Evolutionary conservation across 345 rosid genomes (phyloP).

Genomic region (Pistacia atlantica): DNA sequence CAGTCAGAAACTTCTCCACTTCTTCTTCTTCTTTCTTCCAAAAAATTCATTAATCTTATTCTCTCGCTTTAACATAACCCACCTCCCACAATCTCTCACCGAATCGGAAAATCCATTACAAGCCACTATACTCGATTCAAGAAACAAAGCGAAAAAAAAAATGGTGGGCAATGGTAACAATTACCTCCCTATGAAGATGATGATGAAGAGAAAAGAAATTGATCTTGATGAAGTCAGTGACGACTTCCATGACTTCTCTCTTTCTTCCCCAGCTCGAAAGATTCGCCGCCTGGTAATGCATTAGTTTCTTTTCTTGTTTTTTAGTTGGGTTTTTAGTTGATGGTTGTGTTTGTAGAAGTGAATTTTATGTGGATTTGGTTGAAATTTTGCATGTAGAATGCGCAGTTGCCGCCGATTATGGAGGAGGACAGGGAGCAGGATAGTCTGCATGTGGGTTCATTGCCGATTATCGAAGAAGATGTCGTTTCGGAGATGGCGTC

Average conservation of each 20-base stretch:
- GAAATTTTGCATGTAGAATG: conserved; percentile 32
- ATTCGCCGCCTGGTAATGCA: conserved; percentile 70
- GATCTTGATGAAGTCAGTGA: conserved; percentile 65
- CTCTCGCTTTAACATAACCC: not conserved
- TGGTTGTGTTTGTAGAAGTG: not conserved
- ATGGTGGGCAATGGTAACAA: conserved; percentile 18
- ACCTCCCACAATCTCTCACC: not conserved
- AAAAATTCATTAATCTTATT: not conserved
- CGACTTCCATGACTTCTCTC: conserved; percentile 82
- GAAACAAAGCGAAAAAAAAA: not conserved
- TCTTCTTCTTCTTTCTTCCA: not conserved
- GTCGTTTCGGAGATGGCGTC: not conserved
- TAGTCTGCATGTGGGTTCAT: not conserved
- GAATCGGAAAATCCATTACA: not conserved
- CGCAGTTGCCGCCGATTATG: conserved; percentile 59
- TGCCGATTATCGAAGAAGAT: not conserved
- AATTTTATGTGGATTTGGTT: not conserved
- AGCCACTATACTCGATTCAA: too few species aligned
- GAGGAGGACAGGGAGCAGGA: conserved; percentile 58
- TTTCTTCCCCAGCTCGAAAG: conserved; percentile 75
- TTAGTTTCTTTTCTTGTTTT: not conserved
- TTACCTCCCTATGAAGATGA: conserved; percentile 24
- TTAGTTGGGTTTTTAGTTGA: not conserved
- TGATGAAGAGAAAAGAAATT: conserved; percentile 57
- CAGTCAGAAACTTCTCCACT: not conserved